Conservation (phyloP, 768 basidiomycete species). For the Collybiopsis luxurians region DNA sequence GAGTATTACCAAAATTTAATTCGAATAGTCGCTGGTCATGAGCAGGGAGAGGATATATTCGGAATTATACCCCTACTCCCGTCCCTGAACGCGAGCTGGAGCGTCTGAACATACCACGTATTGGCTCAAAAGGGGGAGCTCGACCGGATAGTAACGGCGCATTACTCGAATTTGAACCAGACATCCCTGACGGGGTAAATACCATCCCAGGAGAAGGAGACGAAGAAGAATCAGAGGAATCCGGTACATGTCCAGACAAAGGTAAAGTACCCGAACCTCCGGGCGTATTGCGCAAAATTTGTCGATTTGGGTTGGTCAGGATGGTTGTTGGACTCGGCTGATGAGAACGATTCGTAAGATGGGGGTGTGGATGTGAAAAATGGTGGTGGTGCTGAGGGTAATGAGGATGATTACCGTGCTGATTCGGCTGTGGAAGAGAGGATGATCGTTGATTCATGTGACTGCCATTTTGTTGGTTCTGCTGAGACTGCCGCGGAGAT, state of each 20-base stretch:
- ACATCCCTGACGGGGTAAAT: slow-evolving; percentile 4
- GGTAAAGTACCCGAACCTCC: background rate
- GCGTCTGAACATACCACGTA: slow-evolving; percentile 3
- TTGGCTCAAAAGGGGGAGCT: slow-evolving; percentile 53
- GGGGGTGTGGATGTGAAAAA: slow-evolving; percentile 11
- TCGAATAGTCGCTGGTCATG: no score
- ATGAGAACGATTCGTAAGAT: slow-evolving; percentile 8
- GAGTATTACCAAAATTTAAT: no score
- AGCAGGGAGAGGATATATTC: no score
- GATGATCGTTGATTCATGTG: slow-evolving; percentile 5
- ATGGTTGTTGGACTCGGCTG: slow-evolving; percentile 7
- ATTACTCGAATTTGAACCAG: slow-evolving; percentile 19
- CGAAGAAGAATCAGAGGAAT: slow-evolving; percentile 5
- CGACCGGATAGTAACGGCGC: slow-evolving; percentile 44
- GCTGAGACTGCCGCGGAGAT: slow-evolving; percentile 1
- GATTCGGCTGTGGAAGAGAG: background rate
- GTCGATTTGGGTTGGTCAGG: slow-evolving; percentile 10
- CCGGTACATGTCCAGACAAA: slow-evolving; percentile 7
- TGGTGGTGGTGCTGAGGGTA: slow-evolving; percentile 3
- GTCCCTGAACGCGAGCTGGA: background rate
- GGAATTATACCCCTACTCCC: background rate
- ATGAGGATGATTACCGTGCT: background rate
- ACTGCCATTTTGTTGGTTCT: background rate
- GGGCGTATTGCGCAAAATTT: background rate
- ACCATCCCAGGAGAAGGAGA: slow-evolving; percentile 19